Evolutionary conservation across 805 yeast species (phyloP), one percentile per base, ranked within the genome.

Genomic region (Candida montana): DNA sequence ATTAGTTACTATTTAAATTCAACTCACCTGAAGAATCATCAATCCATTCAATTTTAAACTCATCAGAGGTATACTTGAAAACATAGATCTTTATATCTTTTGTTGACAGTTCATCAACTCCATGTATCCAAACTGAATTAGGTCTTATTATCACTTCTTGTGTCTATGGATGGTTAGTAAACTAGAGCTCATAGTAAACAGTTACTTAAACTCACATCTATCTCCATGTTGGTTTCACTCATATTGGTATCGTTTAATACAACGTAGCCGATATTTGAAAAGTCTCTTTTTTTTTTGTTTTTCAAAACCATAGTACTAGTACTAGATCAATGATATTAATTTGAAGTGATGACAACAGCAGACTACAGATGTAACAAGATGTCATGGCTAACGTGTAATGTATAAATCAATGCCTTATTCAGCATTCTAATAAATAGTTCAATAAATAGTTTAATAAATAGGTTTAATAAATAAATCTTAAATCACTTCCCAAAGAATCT

Each of bases 401-500:
- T n/a, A n/a, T n/a, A n/a, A n/a, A n/a, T n/a, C n/a, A n/a, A n/a
- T n/a, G n/a, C n/a, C n/a, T n/a, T n/a, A n/a, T n/a, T n/a, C n/a
- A n/a, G n/a, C n/a, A n/a, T n/a, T n/a, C n/a, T n/a, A n/a, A n/a
- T n/a, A n/a, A n/a, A n/a, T 39, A 9, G 24, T 7, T 7, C 24
- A 21, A 21, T 21, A 21, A 21, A 21, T 21, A 21, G 24, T 37
- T n/a, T 20, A 29, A 19, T 30, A 19, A 12, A 30, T 35, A 16
- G 21, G n/a, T 32, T 11, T 23, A 21, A 21, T 21, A 21, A 21
- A 21, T 21, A 24, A 38, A 3, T 27, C 29, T 24, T 18, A 24
- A 10, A 18, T 39, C 24, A 36, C 20, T 49, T 49, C 33, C 55
- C 61, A 39, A 63, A 54, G 39, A 53, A 68, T 45, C 95, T 66